These are phyloP conservation scores for Cordyceps cateniannulata DNA, from an alignment of 2,329 filamentous ascomycete species.

Conservation along the genomic window DNA sequence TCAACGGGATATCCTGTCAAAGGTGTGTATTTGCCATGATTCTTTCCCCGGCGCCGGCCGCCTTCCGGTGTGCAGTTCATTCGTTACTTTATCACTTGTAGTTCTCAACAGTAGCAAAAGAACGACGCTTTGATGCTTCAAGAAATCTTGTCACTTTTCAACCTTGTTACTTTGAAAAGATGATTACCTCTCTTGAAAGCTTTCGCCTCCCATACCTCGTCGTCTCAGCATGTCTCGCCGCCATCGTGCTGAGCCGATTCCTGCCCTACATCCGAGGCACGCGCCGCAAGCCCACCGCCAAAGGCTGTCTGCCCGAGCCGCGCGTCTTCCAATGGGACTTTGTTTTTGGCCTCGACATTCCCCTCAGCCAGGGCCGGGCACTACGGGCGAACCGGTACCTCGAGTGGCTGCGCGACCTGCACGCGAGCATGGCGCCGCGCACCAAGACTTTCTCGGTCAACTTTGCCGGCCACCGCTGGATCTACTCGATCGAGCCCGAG, in stretches of 20 bases:
- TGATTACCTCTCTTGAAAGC: neutral
- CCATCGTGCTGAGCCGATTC: neutral
- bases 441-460: constrained; percentile 18
- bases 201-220: neutral
- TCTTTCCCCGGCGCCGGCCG: neutral
- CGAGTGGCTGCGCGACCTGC: constrained; percentile 17
- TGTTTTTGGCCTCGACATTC: constrained; percentile 17
- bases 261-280: no score
- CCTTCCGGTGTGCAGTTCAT: neutral
- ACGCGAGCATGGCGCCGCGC: constrained; percentile 12
- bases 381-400: constrained; percentile 16
- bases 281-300: neutral
- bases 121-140: no score
- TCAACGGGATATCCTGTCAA: neutral
- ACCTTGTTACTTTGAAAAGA: neutral
- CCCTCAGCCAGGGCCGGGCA: constrained; percentile 15
- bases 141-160: no score
- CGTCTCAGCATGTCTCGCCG: neutral
- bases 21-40: neutral
- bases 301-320: constrained; percentile 13
- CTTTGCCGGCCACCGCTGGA: constrained; percentile 17
- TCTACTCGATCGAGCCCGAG: constrained; percentile 18
- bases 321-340: constrained; percentile 15
- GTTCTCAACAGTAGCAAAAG: no score
- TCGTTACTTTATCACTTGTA: neutral